Conservation (phyloP, 2,329 filamentous ascomycete genomes). For the Amesomyces nigricolor region DNA sequence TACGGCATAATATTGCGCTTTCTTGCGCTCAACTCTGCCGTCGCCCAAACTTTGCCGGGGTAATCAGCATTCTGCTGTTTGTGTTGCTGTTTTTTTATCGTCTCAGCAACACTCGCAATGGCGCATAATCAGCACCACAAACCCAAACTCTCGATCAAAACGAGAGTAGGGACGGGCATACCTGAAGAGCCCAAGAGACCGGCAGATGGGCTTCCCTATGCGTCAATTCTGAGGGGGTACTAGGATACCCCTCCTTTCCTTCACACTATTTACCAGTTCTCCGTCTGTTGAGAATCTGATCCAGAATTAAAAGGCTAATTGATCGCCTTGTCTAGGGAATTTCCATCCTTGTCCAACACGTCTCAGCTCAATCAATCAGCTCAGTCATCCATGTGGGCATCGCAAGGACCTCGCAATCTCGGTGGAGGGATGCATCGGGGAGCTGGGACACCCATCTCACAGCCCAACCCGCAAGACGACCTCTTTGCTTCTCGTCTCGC, state of each 20-base stretch:
- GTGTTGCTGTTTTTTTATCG: too few relatives aligned
- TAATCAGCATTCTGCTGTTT: too few relatives aligned
- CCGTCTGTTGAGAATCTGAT: not conserved
- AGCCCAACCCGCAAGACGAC: conserved; percentile 46
- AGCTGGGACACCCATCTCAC: conserved; percentile 46
- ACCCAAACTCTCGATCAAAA: conserved; percentile 5
- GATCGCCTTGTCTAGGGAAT: conserved; percentile 45
- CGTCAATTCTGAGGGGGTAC: conserved; percentile 23
- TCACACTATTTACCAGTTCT: not conserved
- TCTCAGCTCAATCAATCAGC: conserved; percentile 46
- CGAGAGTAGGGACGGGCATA: not conserved
- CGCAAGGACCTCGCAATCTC: conserved; percentile 44
- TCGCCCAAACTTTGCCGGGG: too few relatives aligned
- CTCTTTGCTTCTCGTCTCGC: conserved; percentile 37
- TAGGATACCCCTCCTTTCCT: conserved; percentile 6
- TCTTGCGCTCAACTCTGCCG: too few relatives aligned
- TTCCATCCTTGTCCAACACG: conserved; percentile 59
- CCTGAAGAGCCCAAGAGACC: conserved; percentile 1
- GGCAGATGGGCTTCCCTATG: conserved; percentile 17
- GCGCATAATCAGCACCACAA: not conserved
- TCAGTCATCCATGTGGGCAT: conserved; percentile 51
- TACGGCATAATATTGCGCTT: not conserved
- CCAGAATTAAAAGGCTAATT: conserved; percentile 24
- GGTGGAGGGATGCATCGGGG: conserved; percentile 47
- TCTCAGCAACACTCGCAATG: not conserved